Percentiles rank a stretch among this genome's conserved stretches.
These are phyloP conservation scores for Hermanozyma aechmeae DNA, from an alignment of 805 yeast genomes.

Conservation along the genomic window DNA sequence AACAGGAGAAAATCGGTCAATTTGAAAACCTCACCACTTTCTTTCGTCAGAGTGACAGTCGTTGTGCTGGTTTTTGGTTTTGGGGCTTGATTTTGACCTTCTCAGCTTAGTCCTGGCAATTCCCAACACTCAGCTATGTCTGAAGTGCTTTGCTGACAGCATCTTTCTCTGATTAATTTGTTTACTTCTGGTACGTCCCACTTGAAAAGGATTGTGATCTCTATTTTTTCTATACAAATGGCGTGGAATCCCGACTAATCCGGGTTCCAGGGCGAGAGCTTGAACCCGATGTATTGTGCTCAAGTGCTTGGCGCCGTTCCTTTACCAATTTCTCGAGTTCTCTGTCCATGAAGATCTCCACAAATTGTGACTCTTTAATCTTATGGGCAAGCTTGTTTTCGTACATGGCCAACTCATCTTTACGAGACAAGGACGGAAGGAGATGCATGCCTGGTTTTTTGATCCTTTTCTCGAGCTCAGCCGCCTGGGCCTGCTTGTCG, in stretches of 20 bases:
- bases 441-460: constrained; percentile 26
- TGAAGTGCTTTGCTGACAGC: neutral
- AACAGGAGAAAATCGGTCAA: no score
- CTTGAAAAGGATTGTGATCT: no score
- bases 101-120: neutral
- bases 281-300: constrained; percentile 18
- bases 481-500: constrained; percentile 11
- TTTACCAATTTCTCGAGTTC: constrained; percentile 24
- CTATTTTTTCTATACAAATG: no score
- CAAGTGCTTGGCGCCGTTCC: constrained; percentile 24
- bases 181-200: neutral
- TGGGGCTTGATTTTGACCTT: neutral
- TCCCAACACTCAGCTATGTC: neutral
- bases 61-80: neutral
- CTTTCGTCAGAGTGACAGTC: no score
- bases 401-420: constrained; percentile 21
- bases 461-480: constrained; percentile 12
- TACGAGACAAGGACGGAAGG: constrained; percentile 24
- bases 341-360: constrained; percentile 17
- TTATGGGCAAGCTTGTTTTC: constrained; percentile 18
- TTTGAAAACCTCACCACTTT: no score
- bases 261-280: constrained; percentile 24
- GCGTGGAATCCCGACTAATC: constrained; percentile 32
- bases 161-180: neutral
- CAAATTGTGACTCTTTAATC: constrained; percentile 19